Base-by-base conservation (phyloP, 306 rosid genomes). In the Gynostemma pentaphyllum region DNA sequence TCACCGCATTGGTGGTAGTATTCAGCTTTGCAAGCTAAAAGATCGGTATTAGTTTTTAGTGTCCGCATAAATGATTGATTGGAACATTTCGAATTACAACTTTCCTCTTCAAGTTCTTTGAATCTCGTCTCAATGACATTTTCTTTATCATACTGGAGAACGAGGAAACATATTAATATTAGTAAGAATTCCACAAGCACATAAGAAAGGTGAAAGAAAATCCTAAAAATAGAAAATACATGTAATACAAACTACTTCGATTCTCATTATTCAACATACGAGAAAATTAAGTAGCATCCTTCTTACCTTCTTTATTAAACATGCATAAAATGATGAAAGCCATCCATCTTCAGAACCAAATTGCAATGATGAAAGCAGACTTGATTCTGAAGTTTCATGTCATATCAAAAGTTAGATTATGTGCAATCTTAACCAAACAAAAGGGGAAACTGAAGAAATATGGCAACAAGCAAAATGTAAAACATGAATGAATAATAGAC, bases 21-120 rank as follows among this genome's bases (percentile, higher is more conserved):
- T 78, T 92, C 99, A 49, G 99, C 99, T 82, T 92, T 88, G 88
- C 96, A 92, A 49, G 99, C 83, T 77, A 92, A 79, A 44, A 92
- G 82, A 69, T 92, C 99, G 1, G 88, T 88, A 72, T 92, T 88
- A 75, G 82, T 48, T 80, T 84, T 86, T 72, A 92, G 78, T 62
- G 87, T 73, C 13, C 76, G 77, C 71, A 72, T 71, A 75, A 86
- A 84, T 39, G 92, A 86, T 69, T 75, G 74, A 74, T 79, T 83
- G 9, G 86, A 80, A 64, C 72, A 78, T 46, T 81, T 85, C 61
- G 80, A 82, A 75, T 63, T 84, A 65, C 83, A 86, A 44, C 87
- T 82, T 72, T 81, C 86, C 8, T 78, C 76, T 78, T 88, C 99
- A 62, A 92, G 85, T 66, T 86, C 96, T 73, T 68, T 80, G 71